phyloP scores from a whole-genome alignment of 805 yeast genomes.

The Sugiyamaella marilandica region DNA sequence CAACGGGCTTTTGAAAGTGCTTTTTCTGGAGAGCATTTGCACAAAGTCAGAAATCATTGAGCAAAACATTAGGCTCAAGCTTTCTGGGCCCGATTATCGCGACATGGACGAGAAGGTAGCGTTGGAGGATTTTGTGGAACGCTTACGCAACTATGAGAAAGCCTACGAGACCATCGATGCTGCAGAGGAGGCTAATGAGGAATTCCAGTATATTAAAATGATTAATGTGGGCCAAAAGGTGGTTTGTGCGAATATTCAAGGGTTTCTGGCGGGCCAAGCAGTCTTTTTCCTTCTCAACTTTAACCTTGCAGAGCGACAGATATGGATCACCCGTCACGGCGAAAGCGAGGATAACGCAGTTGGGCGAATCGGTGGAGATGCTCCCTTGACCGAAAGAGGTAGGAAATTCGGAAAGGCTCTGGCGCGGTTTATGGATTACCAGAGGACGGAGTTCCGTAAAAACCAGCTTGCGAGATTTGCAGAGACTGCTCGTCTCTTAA shows the following conservation, averaged over 20 bases:
- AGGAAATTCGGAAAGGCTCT: conserved; percentile 65
- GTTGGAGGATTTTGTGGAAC: conserved; percentile 70
- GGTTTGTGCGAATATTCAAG: conserved; percentile 84
- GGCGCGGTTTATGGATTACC: conserved; percentile 65
- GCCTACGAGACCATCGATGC: conserved; percentile 91
- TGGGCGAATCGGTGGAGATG: conserved; percentile 92
- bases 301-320: conserved; percentile 82
- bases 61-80: conserved; percentile 74
- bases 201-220: conserved; percentile 87
- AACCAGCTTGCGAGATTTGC: conserved; percentile 54
- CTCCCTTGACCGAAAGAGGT: conserved; percentile 76
- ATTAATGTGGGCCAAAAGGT: conserved; percentile 93
- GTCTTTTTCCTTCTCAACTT: conserved; percentile 85
- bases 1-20: conserved; percentile 54
- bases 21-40: conserved; percentile 84
- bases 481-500: conserved; percentile 40
- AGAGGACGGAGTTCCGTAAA: conserved; percentile 63
- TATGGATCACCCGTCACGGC: conserved; percentile 94
- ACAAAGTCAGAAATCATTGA: conserved; percentile 75
- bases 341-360: conserved; percentile 79
- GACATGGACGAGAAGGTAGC: conserved; percentile 81
- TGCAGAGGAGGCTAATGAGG: conserved; percentile 54
- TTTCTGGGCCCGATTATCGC: conserved; percentile 89
- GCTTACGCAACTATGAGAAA: conserved; percentile 76
- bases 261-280: conserved; percentile 87